These are phyloP conservation scores for Aciculosporium take DNA, from an alignment of 2,329 filamentous ascomycete genomes.

Conservation along the genomic window DNA sequence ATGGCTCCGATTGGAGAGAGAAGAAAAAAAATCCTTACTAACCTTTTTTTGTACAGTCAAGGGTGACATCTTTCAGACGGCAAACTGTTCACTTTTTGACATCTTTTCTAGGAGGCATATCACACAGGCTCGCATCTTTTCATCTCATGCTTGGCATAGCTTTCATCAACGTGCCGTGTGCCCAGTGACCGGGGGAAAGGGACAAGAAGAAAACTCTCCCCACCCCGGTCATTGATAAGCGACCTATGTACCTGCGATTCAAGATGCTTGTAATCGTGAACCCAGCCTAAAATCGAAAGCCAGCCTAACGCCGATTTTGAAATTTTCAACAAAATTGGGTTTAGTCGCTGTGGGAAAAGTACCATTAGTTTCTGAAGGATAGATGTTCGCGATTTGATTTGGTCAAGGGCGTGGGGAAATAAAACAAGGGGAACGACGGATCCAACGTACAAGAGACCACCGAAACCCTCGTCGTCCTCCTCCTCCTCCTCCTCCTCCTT, in stretches of 20 bases:
- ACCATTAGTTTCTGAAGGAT: slow-evolving; percentile 23
- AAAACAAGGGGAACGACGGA: not conserved
- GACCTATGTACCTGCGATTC: slow-evolving; percentile 32
- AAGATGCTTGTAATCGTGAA: slow-evolving; percentile 28
- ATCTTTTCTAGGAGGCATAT: not conserved
- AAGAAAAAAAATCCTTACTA: slow-evolving; percentile 19
- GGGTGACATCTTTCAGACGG: no score
- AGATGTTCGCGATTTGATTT: not conserved
- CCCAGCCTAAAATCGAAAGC: slow-evolving; percentile 27
- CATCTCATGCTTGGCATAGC: slow-evolving; percentile 9
- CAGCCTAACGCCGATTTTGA: slow-evolving; percentile 21
- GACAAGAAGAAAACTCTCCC: slow-evolving; percentile 9
- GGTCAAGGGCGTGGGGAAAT: no score
- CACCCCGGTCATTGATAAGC: slow-evolving; percentile 25
- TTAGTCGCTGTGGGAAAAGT: slow-evolving; percentile 35
- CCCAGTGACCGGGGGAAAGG: slow-evolving; percentile 15
- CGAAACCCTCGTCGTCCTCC: slow-evolving; percentile 57
- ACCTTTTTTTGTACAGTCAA: slow-evolving; percentile 22
- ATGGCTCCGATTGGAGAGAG: slow-evolving; percentile 6
- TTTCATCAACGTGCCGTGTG: slow-evolving; percentile 16
- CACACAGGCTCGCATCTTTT: not conserved
- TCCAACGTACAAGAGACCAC: slow-evolving; percentile 56
- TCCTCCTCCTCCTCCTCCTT: slow-evolving; percentile 57
- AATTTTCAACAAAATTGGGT: slow-evolving; percentile 22
- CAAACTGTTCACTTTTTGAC: slow-evolving; percentile 1